Conservation (phyloP, 2,329 filamentous ascomycete genomes). For the Exophiala alcalophila region DNA sequence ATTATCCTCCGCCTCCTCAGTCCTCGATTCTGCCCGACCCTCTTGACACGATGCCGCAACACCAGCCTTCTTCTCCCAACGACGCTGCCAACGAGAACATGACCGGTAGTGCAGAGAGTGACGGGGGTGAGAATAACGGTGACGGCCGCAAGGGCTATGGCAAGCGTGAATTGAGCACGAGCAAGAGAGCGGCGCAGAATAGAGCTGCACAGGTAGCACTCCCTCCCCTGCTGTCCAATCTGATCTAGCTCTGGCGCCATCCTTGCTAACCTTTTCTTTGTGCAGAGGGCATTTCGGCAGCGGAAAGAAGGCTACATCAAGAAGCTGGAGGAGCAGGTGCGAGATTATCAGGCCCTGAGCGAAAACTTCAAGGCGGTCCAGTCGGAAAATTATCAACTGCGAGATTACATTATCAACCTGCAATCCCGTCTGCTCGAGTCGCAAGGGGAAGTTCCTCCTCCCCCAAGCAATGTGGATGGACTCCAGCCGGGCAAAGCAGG, state of each 20-base stretch:
- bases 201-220: slow-evolving; percentile 92
- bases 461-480: slow-evolving; percentile 32
- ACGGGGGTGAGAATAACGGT: slow-evolving; percentile 43
- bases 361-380: slow-evolving; percentile 77
- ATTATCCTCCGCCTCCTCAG: slow-evolving; percentile 25
- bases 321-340: slow-evolving; percentile 90
- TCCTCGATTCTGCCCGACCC: slow-evolving; percentile 19
- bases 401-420: slow-evolving; percentile 88
- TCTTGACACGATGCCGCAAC: slow-evolving; percentile 23
- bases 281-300: slow-evolving; percentile 89
- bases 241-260: too few species aligned
- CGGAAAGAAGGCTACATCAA: slow-evolving; percentile 98
- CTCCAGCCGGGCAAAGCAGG: slow-evolving; percentile 29
- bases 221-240: too few species aligned
- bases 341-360: slow-evolving; percentile 73
- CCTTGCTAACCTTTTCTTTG: too few species aligned
- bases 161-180: slow-evolving; percentile 89
- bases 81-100: slow-evolving; percentile 21
- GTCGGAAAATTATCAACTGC: slow-evolving; percentile 81
- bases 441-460: slow-evolving; percentile 70
- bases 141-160: slow-evolving; percentile 66
- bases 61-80: slow-evolving; percentile 24
- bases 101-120: slow-evolving; percentile 40
- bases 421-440: slow-evolving; percentile 82
- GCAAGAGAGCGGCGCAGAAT: slow-evolving; percentile 95